Percentiles rank a stretch among this genome's conserved stretches.
Conservation (phyloP, 352 stramenopile species). For the Nothophytophthora sp. region DNA sequence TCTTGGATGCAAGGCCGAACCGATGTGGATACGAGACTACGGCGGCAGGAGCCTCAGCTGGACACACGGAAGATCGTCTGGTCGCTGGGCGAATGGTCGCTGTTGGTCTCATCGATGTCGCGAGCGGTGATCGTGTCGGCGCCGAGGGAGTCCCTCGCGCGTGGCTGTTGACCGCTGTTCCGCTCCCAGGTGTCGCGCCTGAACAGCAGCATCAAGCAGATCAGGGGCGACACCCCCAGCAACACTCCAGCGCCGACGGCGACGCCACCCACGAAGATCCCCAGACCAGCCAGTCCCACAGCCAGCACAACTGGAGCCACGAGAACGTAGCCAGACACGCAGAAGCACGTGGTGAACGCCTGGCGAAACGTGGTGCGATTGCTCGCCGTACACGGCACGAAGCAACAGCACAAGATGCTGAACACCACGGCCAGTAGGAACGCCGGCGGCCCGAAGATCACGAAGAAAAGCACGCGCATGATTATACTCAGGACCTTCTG, state of each 20-base stretch:
- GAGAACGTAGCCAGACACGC: constrained; percentile 53
- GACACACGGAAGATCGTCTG: constrained; percentile 30
- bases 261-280: constrained; percentile 23
- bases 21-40: too few species aligned
- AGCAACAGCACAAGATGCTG: constrained; percentile 64
- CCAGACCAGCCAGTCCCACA: constrained; percentile 26
- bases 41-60: constrained; percentile 3
- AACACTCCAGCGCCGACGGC: constrained; percentile 27
- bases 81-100: constrained; percentile 25
- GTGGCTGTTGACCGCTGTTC: constrained; percentile 9
- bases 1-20: too few species aligned
- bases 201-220: constrained; percentile 26
- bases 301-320: constrained; percentile 47
- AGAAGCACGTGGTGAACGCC: constrained; percentile 69
- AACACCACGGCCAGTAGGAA: constrained; percentile 60
- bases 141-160: constrained; percentile 6
- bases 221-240: constrained; percentile 27
- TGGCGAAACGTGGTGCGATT: constrained; percentile 47
- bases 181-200: constrained; percentile 10
- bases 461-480: constrained; percentile 55
- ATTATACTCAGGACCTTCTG: constrained; percentile 38
- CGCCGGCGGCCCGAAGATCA: constrained; percentile 65
- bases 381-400: constrained; percentile 53
- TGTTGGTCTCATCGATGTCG: constrained; percentile 29
- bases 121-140: constrained; percentile 18